Conservation (phyloP, 306 rosid species). For the Mucuna pruriens region DNA sequence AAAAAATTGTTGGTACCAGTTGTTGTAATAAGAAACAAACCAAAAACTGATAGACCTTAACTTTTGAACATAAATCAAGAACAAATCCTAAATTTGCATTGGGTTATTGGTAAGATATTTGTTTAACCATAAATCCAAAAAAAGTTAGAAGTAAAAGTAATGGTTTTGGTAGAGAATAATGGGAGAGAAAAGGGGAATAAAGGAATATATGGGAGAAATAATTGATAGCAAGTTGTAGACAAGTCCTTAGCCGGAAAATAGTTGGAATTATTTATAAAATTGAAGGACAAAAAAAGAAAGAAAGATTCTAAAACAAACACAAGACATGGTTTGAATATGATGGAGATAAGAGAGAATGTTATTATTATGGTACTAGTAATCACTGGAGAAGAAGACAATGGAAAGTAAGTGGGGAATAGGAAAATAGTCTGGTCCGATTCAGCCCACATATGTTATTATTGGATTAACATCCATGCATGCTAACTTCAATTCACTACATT, state of each 20-base stretch:
- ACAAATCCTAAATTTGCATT: neutral
- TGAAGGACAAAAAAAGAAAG: neutral
- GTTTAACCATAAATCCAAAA: neutral
- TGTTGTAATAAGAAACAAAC: neutral
- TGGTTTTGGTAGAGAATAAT: neutral
- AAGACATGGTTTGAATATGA: neutral
- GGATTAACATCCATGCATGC: conserved; percentile 31
- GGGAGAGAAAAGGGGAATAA: neutral
- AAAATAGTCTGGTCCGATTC: conserved; percentile 18
- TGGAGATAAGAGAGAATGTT: conserved; percentile 10
- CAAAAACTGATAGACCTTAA: neutral
- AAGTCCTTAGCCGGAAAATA: neutral
- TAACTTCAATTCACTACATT: conserved; percentile 32
- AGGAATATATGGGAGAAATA: neutral
- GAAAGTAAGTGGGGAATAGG: conserved; percentile 23
- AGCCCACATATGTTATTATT: conserved; percentile 42
- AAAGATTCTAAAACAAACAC: neutral
- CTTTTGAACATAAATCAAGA: neutral
- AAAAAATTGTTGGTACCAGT: neutral
- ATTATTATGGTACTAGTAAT: conserved; percentile 10
- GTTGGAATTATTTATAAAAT: neutral
- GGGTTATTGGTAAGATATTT: neutral
- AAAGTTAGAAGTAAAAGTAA: neutral
- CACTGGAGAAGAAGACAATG: conserved; percentile 17
- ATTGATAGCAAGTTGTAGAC: neutral